Base-by-base conservation (phyloP, 148 eudicot genomes). In the Vaccinium darrowii region DNA sequence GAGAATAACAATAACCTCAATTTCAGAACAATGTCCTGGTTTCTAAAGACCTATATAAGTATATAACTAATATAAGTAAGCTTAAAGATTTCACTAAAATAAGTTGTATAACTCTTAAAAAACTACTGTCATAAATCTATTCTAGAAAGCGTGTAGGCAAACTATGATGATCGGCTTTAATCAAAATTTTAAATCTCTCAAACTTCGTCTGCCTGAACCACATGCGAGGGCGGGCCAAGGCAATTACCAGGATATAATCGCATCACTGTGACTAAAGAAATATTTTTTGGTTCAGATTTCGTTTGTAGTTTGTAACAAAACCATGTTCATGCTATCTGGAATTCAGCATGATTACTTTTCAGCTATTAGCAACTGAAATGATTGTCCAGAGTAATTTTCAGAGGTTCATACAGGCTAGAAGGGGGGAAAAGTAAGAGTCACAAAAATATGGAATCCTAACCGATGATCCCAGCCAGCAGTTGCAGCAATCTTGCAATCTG, bases 401-500 rank as follows among this genome's bases (percentile, higher is more conserved):
- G 19, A 79, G 39, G n/a, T 25, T 79, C 39, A 79, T 33, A 78
- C 21, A 25, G 47, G 39, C 62, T 15, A 78, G 4, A 78, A 15
- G 19, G 39, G 30, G 39, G 1, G 9, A 33, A 25, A 25, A 33
- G n/a, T 14, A 0, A 10, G 52, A 56, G 81, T 18, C 67, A 11
- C 2, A 33, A 56, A 27, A 51, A n/a, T 51, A 77, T 5, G 72
- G 18, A 76, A 49, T 57, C 84, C 90, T 57, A 84, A 94, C 98
- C 98, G 89, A 87, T 90, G 95, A 87, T 96, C 99, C 99, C 99
- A 96, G 80, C 98, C 97, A 86, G 97, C 98, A 81, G 97, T 92
- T 82, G 98, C 99, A 82, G 88, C 90, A 77, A 96, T 91, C 87
- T 92, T 94, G 27, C 90, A 90, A 90, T 96, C 99, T 43, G 91